These are phyloP conservation scores for Trypanosomatidae sp. DNA, from an alignment of 208 protist species.

Conservation along the genomic window DNA sequence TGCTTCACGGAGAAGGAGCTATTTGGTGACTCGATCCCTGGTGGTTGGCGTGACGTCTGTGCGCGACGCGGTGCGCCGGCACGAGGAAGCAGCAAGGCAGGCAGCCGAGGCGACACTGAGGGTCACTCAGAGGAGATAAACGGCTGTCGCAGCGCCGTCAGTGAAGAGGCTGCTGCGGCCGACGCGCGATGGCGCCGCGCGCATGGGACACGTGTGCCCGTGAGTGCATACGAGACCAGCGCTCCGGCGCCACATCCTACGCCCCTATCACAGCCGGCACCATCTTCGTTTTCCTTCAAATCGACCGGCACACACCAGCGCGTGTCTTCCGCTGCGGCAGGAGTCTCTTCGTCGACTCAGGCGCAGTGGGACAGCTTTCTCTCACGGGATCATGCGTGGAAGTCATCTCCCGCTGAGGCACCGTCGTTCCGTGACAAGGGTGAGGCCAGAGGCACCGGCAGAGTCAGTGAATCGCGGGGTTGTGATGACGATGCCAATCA, in stretches of 20 bases:
- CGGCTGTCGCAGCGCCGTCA: not conserved
- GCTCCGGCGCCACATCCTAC: conserved; percentile 6
- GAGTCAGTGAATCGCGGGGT: not conserved
- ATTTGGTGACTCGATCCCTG: conserved; percentile 46
- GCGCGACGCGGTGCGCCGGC: conserved; percentile 13
- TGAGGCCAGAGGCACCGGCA: not conserved
- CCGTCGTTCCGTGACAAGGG: not conserved
- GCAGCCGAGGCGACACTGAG: not conserved
- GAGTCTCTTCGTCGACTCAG: conserved; percentile 3
- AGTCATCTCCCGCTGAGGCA: not conserved
- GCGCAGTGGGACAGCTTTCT: conserved; percentile 17
- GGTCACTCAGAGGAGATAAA: not conserved
- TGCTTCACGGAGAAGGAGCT: conserved; percentile 64
- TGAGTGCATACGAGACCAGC: conserved; percentile 57
- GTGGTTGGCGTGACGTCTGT: conserved; percentile 33
- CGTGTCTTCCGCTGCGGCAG: not conserved
- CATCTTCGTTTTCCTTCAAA: not conserved
- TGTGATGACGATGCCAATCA: not conserved
- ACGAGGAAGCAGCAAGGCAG: not conserved
- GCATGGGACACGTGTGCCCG: conserved; percentile 59
- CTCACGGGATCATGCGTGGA: conserved; percentile 18
- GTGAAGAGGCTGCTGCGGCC: conserved; percentile 9
- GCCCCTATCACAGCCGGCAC: not conserved
- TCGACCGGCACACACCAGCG: not conserved
- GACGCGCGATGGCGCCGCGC: conserved; percentile 57